phyloP scores from a whole-genome alignment of 345 rosid species.

The Camelina laxa region DNA sequence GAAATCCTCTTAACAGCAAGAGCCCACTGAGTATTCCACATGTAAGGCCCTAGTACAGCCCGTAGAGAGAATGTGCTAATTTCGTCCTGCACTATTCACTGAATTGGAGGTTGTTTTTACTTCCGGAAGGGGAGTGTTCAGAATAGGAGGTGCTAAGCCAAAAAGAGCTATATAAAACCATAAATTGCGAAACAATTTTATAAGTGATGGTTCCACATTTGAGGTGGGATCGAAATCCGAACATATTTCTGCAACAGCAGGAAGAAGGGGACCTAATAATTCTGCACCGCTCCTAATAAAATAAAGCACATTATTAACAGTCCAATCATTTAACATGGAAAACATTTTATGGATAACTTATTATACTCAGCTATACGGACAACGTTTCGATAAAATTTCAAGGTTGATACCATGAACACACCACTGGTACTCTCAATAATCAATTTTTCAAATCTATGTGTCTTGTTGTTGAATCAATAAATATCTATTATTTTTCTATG shows the following conservation, averaged over 20 bases:
- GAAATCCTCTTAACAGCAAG: conserved; percentile 86
- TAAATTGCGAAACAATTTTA: conserved; percentile 87
- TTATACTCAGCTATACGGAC: conserved; percentile 5
- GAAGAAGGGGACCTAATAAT: conserved; percentile 85
- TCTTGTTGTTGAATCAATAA: neutral
- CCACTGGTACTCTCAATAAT: neutral
- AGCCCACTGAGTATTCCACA: conserved; percentile 83
- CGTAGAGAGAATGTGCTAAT: conserved; percentile 58
- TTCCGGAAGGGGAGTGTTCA: conserved; percentile 51
- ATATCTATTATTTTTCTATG: neutral
- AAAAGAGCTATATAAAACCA: conserved; percentile 96
- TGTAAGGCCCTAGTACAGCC: conserved; percentile 88
- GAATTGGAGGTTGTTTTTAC: conserved; percentile 65
- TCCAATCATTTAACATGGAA: neutral
- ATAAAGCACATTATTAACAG: conserved; percentile 5
- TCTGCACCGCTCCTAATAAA: conserved; percentile 88
- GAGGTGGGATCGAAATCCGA: conserved; percentile 80
- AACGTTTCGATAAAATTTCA: neutral
- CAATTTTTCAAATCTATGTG: too few relatives aligned
- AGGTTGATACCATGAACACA: too few relatives aligned
- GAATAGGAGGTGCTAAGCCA: conserved; percentile 89
- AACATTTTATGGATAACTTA: neutral
- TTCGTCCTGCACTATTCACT: conserved; percentile 70
- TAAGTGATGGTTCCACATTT: conserved; percentile 76
- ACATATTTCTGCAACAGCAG: conserved; percentile 93